A percentile compares a stretch with the other conserved stretches of the same genome.
phyloP scores from a whole-genome alignment of 1,284 basidiomycete genomes.

The Ustilago crameri region DNA sequence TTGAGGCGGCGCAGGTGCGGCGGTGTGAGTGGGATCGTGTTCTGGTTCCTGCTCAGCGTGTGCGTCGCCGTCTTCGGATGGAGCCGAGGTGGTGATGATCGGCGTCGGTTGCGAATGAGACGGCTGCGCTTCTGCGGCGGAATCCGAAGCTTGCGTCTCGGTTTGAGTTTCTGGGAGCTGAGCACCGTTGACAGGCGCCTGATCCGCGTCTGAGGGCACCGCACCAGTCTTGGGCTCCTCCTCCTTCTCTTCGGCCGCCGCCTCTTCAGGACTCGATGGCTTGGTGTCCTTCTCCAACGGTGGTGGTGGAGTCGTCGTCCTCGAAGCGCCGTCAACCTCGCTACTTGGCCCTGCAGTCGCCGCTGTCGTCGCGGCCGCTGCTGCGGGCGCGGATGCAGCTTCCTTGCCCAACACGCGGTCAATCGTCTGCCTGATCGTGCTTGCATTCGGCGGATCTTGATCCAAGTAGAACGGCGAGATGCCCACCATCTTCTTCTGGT shows the following conservation, averaged over 20 bases:
- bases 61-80: slow-evolving; percentile 28
- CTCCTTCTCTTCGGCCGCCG: slow-evolving; percentile 1
- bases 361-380: neutral
- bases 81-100: slow-evolving; percentile 41
- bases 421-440: slow-evolving; percentile 44
- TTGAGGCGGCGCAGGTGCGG: slow-evolving; percentile 22
- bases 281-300: slow-evolving; percentile 30
- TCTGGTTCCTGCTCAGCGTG: slow-evolving; percentile 2
- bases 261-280: neutral
- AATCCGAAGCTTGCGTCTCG: slow-evolving; percentile 14
- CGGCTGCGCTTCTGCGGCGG: slow-evolving; percentile 17
- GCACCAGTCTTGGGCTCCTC: neutral
- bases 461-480: slow-evolving; percentile 66
- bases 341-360: slow-evolving; percentile 3
- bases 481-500: slow-evolving; percentile 65
- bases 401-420: slow-evolving; percentile 31
- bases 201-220: slow-evolving; percentile 14
- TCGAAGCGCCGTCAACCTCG: neutral
- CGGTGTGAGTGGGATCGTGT: neutral
- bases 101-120: slow-evolving; percentile 12
- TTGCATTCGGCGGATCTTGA: slow-evolving; percentile 61
- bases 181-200: slow-evolving; percentile 1
- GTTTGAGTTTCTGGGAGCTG: neutral
- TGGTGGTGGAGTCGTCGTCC: slow-evolving; percentile 12
- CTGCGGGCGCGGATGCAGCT: no score